Percentiles rank a stretch among this genome's conserved stretches.
Conservation (phyloP, 352 stramenopile genomes). For the Pythium vanterpoolii region DNA sequence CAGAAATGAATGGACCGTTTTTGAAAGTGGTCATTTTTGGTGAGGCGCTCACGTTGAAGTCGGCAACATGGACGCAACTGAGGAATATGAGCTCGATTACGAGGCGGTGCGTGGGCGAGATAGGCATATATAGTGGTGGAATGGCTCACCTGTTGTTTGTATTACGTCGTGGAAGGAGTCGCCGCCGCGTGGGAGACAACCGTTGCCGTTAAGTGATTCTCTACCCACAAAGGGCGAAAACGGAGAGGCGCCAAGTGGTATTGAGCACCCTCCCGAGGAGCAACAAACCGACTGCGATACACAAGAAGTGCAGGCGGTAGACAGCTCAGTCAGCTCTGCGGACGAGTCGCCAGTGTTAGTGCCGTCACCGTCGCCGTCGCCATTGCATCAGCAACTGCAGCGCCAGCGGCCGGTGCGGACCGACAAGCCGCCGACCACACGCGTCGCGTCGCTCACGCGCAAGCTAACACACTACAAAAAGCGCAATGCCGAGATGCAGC, state of each 20-base stretch:
- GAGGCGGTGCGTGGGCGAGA: constrained; percentile 20
- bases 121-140: not conserved
- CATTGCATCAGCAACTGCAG: not conserved
- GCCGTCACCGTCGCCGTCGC: not conserved
- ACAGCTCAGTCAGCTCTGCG: not conserved
- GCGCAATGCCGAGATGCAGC: constrained; percentile 38
- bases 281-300: not conserved
- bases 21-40: not conserved
- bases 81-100: constrained; percentile 31
- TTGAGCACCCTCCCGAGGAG: not conserved
- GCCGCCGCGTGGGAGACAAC: constrained; percentile 7
- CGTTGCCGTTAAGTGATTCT: not conserved
- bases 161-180: constrained; percentile 7
- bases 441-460: constrained; percentile 27
- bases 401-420: constrained; percentile 7
- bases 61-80: constrained; percentile 17
- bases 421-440: not conserved
- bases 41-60: constrained; percentile 13
- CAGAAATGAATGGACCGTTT: constrained; percentile 17
- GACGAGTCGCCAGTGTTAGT: no score
- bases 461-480: constrained; percentile 47
- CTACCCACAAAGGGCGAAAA: not conserved
- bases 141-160: not conserved
- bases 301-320: not conserved
- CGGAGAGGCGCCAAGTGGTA: not conserved